Base-by-base conservation (phyloP, 2,329 filamentous ascomycete genomes). In the Xylaria sp. region DNA sequence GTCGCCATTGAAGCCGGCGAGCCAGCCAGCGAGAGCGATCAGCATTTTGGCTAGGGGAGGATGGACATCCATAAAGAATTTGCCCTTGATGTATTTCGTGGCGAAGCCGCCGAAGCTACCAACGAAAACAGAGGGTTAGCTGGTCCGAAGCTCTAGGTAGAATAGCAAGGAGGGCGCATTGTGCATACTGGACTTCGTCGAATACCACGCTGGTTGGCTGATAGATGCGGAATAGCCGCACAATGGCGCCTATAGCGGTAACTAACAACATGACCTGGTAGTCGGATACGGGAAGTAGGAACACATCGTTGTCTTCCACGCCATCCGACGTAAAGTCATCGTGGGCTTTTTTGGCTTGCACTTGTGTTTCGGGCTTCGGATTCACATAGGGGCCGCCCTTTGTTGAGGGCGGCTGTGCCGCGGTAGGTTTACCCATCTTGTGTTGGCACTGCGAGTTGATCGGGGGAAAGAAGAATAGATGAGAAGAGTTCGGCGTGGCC, bases 31-130 rank as follows among this genome's bases (percentile, higher is more conserved):
- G 69, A 99, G 88, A 61, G 96, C 97, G 77, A 99, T 95, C 74
- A 99, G 90, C 79, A 99, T 89, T 85, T 99, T 99, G 73, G 96
- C 96, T 69, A 99, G 87, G 54, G 96, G 96, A 36, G 96, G 96
- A 79, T 99, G 96, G n/a, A 99, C 96, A 79, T 99, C 96, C 96
- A 99, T 99, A 82, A 99, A 99, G 88, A 99, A 99, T 80, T 88
- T 92, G 78, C 96, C 96, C 86, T 99, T 98, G 87, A 99, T 98
- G 82, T 99, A 99, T 82, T 99, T 99, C 75, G 92, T 93, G 72
- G 96, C 96, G 79, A 99, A 99, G 57, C 96, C 96, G 80, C 96
- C 96, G 81, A 99, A 99, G 83, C 94, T 97, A 77, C 72, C 71
- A 12, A 30, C 57, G 65, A 34, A 57, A 27, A 69, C n/a, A 54